These are phyloP conservation scores for Cladophialophora psammophila DNA, from an alignment of 2,329 filamentous ascomycete genomes.

Conservation along the genomic window DNA sequence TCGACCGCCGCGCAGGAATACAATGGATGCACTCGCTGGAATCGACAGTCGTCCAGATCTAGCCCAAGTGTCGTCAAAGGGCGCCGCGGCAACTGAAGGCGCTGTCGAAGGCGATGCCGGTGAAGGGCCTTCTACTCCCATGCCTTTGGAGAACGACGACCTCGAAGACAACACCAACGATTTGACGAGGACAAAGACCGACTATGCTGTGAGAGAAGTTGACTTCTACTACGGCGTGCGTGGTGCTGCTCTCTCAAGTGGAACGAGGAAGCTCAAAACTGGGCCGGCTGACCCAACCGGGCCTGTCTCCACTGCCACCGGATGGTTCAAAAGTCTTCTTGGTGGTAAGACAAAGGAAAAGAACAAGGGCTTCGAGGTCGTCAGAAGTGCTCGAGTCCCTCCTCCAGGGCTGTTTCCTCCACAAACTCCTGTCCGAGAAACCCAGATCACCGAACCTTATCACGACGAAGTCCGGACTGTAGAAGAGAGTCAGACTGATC, in stretches of 20 bases:
- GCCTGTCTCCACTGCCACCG: conserved; percentile 84
- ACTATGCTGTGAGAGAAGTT: conserved; percentile 84
- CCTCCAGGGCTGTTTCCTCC: conserved; percentile 68
- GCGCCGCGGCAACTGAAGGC: conserved; percentile 46
- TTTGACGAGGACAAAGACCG: conserved; percentile 63
- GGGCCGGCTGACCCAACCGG: conserved; percentile 94
- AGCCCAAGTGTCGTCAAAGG: conserved; percentile 54
- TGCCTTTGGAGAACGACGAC: conserved; percentile 46
- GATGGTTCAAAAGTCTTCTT: conserved; percentile 83
- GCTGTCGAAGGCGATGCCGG: conserved; percentile 55
- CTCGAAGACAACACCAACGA: conserved; percentile 50
- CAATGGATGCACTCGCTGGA: conserved; percentile 59
- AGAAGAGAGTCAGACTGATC: conserved; percentile 31
- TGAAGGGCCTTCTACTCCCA: conserved; percentile 43
- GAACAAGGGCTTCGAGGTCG: conserved; percentile 95
- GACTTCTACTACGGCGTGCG: conserved; percentile 97
- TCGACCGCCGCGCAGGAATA: conserved; percentile 77
- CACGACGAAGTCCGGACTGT: conserved; percentile 58
- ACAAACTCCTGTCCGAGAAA: conserved; percentile 48
- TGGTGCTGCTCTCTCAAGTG: conserved; percentile 84
- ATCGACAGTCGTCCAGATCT: conserved; percentile 50
- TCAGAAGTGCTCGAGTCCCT: conserved; percentile 86
- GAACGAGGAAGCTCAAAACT: conserved; percentile 85
- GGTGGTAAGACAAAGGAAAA: conserved; percentile 91
- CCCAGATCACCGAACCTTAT: conserved; percentile 69